Base-by-base conservation (phyloP, 768 basidiomycete genomes). In the Tricholoma hemisulphureum region DNA sequence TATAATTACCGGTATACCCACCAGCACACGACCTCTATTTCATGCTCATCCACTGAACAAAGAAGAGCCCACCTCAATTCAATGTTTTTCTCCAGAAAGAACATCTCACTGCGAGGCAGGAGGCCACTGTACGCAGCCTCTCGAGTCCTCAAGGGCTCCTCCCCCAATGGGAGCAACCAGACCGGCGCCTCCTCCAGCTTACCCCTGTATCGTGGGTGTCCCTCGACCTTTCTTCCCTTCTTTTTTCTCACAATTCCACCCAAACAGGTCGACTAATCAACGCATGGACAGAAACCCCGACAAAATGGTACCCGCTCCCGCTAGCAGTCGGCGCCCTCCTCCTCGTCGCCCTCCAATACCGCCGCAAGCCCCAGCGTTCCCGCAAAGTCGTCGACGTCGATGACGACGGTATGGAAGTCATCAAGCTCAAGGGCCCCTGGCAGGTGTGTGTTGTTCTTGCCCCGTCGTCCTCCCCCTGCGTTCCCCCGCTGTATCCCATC, bases 291-390 rank as follows among this genome's bases (percentile, higher is more conserved):
- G 78, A 87, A 66, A 95, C 95, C 0, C 93, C 93, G 0, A 95
- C 91, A 32, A 91, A 87, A 72, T 98, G 95, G 95, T 96, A 95
- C 64, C 95, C 95, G 9, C 82, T 98, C 45, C 95, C 95, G 14
- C 74, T 96, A 56, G 93, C 92, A 10, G 88, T 95, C 26, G 94
- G 94, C 34, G 93, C 93, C 2, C 78, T 94, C n/a, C 82, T 96
- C 28, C 87, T 96, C 31, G 84, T 92, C 61, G 81, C 83, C 50
- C 76, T 93, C 11, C 88, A 91, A 65, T 93, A 87, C 66, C 81
- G 89, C 55, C 86, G 85, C 70, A 83, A 83, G 68, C 59, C 67
- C 41, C 73, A 70, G 64, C 72, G 76, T 60, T 73, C 80, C 49
- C 69, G 74, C 61, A 82, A 79, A 65, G 87, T 90, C 68, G 88